Evolutionary conservation across 2,329 filamentous ascomycete species (phyloP), one percentile per base, ranked within the genome.

Genomic region (Triangularia setosa): DNA sequence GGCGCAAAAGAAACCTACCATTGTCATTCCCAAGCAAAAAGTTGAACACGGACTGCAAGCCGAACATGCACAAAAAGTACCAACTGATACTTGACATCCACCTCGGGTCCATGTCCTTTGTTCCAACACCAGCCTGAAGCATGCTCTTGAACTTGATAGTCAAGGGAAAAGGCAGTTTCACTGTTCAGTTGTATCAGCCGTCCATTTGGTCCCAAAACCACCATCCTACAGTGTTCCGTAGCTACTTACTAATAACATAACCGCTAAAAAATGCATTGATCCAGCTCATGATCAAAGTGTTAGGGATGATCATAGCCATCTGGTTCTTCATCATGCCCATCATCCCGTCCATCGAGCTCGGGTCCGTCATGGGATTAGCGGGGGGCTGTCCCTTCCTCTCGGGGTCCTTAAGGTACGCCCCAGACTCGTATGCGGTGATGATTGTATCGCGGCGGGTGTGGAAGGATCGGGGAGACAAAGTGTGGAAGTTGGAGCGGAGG

Each of bases 241-340:
- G 63, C 53, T 53, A 83, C 87, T 73, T 82, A 96, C 92, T 92
- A 68, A 99, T 97, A 57, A 99, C 95, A 75, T 97, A 99, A 30
- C 95, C 95, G 60, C 92, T 96, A 74, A 99, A 99, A 76, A 98
- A 99, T 0, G 95, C 93, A 80, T 99, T 99, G 76, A 99, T 98
- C 95, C 95, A 99, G 70, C 94, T 95, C 95, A 99, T 99, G 71
- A 99, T 99, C 75, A 99, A 80, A 5, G 93, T 98, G 79, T 99
- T 97, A 58, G 95, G 95, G 64, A 99, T 92, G 82, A 99, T 98
- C 95, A 98, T 99, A 69, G 95, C 94, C 91, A 99, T 97, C 76
- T 99, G 97, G 64, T 93, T 93, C 86, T 99, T 99, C 92, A 99
- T 96, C 92, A 97, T 97, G 71, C 95, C 94, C 95, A 99, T 99